Percentiles rank a stretch among this genome's conserved stretches.
Conservation (phyloP, 2,329 filamentous ascomycete genomes). For the Tothia fuscella region DNA sequence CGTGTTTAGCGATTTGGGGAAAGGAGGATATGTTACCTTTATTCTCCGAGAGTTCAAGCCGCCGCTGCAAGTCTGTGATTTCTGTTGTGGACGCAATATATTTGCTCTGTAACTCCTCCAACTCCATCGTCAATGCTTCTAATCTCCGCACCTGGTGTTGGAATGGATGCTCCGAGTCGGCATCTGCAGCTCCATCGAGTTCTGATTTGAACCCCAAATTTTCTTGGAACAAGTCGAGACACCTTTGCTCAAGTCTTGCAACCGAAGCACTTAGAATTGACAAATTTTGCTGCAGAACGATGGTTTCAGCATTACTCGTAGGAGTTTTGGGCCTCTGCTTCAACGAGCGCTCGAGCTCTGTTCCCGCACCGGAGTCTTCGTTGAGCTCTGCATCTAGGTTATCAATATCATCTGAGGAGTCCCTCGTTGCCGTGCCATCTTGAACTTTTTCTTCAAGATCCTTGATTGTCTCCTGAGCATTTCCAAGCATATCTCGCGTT, state of each 20-base stretch:
- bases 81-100: conserved; percentile 13
- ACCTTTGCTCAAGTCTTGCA: conserved; percentile 11
- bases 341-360: neutral
- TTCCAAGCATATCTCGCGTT: conserved; percentile 33
- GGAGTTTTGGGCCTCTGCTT: neutral
- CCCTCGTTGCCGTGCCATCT: conserved; percentile 25
- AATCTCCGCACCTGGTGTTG: conserved; percentile 8
- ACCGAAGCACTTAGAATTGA: conserved; percentile 4
- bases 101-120: conserved; percentile 12
- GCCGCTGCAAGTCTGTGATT: conserved; percentile 13
- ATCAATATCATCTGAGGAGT: conserved; percentile 13
- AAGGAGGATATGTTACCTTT: conserved; percentile 8
- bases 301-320: conserved; percentile 2
- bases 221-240: conserved; percentile 12
- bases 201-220: conserved; percentile 11
- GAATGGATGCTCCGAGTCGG: conserved; percentile 8
- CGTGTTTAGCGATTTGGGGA: neutral
- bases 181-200: conserved; percentile 4
- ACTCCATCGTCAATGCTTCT: conserved; percentile 7
- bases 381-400: conserved; percentile 30
- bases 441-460: conserved; percentile 35
- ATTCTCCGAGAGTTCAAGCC: conserved; percentile 8
- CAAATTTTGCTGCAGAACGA: conserved; percentile 10
- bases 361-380: conserved; percentile 14
- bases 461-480: conserved; percentile 34